Base-by-base conservation (phyloP, 2,329 filamentous ascomycete species). In the Macroventuria anomochaeta region DNA sequence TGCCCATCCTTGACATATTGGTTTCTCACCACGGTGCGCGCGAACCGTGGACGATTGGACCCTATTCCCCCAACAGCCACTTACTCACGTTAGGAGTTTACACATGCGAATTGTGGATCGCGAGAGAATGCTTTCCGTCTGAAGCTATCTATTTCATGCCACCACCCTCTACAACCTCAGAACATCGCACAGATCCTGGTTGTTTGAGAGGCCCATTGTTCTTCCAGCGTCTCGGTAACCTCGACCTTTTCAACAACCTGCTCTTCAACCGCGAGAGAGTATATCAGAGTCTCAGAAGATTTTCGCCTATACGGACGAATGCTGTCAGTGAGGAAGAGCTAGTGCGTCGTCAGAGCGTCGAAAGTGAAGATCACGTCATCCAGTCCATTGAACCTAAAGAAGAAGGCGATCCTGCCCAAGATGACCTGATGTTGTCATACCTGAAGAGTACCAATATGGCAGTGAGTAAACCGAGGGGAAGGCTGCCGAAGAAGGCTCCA, bases 221-320 rank as follows among this genome's bases (percentile, higher is more conserved):
- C 1, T 8, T 43, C 2, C 36, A 39, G 8, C 37, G 37, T 13
- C 42, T 56, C 5, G 29, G 37, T 1, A 40, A 2, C 17, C 15
- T 32, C 17, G 41, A 44, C 4, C 20, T 40, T 2, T 32, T 48
- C 12, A 33, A 54, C 21, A 37, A 53, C 31, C 33, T 66, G 2
- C 50, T 65, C 7, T 28, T 44, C 26, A 44, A 33, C 8, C 42
- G 58, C 3, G 41, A 53, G 25, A 55, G 23, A 13, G 59, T 53
- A 1, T 56, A 52, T 13, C 38, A 29, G 3, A 26, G 36, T 5
- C 11, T 42, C 17, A 31, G 21, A 6, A 18, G 17, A 6, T 7
- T 26, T 2, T 48, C 38, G 12, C 25, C 32, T 1, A 20, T 21
- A 13, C 18, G 23, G 12, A 46, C 15, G 1, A 6, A 13, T 7